Conservation (phyloP, 1,139 yeast genomes). For the Kodamaea ohmeri region DNA sequence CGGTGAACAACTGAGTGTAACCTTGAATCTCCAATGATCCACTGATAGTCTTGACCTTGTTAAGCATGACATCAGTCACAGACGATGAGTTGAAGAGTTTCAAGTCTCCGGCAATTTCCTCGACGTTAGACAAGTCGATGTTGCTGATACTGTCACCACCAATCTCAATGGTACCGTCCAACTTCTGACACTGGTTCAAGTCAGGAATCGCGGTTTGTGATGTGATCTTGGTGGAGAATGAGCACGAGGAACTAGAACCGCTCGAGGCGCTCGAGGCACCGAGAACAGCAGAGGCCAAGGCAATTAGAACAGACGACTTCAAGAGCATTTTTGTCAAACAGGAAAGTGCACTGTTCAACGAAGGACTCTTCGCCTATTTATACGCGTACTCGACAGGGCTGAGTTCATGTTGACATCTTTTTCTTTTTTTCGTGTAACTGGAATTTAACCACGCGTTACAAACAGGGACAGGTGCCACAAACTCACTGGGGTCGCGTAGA, state of each 20-base stretch:
- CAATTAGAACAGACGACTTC: slow-evolving; percentile 12
- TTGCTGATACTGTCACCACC: slow-evolving; percentile 37
- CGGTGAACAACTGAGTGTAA: slow-evolving; percentile 40
- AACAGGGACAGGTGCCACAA: slow-evolving; percentile 1
- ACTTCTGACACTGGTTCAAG: slow-evolving; percentile 41
- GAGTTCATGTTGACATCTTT: slow-evolving; percentile 3
- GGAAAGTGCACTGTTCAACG: background rate
- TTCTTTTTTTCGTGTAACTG: slow-evolving; percentile 6
- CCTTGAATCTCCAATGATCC: slow-evolving; percentile 40
- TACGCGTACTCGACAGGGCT: slow-evolving; percentile 2
- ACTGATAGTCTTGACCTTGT: slow-evolving; percentile 30
- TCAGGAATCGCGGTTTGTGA: slow-evolving; percentile 36
- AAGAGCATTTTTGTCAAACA: slow-evolving; percentile 7
- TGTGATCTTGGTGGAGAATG: slow-evolving; percentile 41
- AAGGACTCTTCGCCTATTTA: background rate
- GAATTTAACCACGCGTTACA: slow-evolving; percentile 2
- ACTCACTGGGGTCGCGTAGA: no score
- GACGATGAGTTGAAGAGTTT: slow-evolving; percentile 43
- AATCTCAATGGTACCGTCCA: slow-evolving; percentile 41
- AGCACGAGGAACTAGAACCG: slow-evolving; percentile 26
- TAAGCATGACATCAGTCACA: slow-evolving; percentile 33
- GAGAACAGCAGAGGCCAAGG: slow-evolving; percentile 18
- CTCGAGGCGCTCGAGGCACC: slow-evolving; percentile 13
- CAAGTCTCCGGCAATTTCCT: slow-evolving; percentile 35
- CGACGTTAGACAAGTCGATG: slow-evolving; percentile 34